phyloP scores from a whole-genome alignment of 2,329 filamentous ascomycete genomes.

The Lasiodiplodia theobromae region DNA sequence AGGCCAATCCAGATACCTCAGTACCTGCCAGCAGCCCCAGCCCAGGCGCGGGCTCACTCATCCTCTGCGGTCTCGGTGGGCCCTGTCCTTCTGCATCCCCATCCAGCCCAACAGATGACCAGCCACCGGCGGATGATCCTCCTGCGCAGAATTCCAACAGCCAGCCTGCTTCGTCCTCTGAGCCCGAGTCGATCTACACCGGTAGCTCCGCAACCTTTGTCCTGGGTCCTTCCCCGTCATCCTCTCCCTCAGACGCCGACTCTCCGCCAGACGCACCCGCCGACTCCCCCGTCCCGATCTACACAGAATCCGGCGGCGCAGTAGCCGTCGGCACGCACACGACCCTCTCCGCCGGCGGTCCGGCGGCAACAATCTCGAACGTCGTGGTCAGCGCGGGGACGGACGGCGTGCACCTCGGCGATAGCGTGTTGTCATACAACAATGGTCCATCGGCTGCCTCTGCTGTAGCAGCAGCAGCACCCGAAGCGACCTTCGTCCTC shows the following conservation, averaged over 20 bases:
- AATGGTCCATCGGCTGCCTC: not conserved
- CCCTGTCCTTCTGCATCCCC: not conserved
- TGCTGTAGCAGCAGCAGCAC: not conserved
- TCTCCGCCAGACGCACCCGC: not conserved
- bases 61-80: not conserved
- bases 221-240: not conserved
- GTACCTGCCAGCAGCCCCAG: not conserved
- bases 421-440: not conserved
- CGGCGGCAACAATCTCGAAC: not conserved
- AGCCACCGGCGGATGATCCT: not conserved
- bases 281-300: not conserved
- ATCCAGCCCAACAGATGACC: not conserved
- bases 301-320: not conserved
- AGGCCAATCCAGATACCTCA: not conserved
- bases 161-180: not conserved
- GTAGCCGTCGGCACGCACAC: conserved; percentile 1
- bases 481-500: not conserved
- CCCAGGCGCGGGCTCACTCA: not conserved
- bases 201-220: not conserved
- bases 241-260: not conserved
- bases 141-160: not conserved
- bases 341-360: conserved; percentile 2
- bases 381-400: not conserved
- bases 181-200: not conserved
- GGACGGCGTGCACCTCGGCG: not conserved